Conservation (phyloP, 75 land plant genomes). For the Larix kaempferi region DNA sequence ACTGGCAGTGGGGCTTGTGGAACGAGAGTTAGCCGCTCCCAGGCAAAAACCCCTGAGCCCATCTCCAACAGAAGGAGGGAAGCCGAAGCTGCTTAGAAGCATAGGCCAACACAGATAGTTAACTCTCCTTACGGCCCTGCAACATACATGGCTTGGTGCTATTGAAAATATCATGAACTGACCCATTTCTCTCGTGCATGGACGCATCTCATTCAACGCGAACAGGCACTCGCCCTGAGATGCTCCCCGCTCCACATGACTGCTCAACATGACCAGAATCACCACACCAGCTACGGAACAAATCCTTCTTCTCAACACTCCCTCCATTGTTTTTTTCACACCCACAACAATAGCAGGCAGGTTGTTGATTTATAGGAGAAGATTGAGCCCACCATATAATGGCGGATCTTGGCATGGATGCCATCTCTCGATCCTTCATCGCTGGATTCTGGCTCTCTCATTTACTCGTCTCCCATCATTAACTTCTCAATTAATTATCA, state of each 20-base stretch:
- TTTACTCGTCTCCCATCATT: no score
- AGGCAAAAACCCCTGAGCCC: neutral
- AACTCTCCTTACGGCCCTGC: neutral
- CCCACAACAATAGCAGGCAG: no score
- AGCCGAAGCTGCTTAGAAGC: neutral
- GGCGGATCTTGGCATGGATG: neutral
- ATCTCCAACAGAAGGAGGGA: neutral
- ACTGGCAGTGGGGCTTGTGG: no score
- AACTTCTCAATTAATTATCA: no score
- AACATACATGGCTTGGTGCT: neutral
- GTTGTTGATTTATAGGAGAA: neutral
- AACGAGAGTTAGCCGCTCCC: neutral
- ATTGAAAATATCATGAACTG: neutral
- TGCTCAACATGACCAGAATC: neutral
- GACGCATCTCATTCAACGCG: neutral
- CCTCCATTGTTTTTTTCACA: no score
- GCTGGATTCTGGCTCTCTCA: neutral
- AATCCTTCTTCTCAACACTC: no score
- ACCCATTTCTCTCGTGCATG: neutral
- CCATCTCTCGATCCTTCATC: neutral
- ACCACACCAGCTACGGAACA: neutral
- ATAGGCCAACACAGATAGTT: neutral
- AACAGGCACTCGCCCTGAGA: neutral
- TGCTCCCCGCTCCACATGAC: neutral
- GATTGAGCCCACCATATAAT: neutral